Evolutionary conservation across 164 flowering plant genomes (phyloP).

Genomic region (grape (Vitis vinifera)): DNA sequence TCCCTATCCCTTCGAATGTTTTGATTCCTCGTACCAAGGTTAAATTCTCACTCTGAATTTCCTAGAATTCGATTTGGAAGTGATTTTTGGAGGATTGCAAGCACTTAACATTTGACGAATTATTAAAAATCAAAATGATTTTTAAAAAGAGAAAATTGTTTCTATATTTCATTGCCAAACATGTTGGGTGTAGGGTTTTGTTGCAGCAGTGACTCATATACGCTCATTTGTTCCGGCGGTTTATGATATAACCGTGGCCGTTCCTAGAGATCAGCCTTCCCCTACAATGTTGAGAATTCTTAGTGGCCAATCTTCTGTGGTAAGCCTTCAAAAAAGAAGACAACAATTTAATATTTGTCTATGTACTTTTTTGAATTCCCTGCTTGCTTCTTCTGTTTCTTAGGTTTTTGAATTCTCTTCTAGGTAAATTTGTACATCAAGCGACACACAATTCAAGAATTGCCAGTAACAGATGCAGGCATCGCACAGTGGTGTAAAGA

Average conservation of each 20-base stretch:
- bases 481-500: constrained; percentile 91
- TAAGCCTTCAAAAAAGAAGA: constrained; percentile 19
- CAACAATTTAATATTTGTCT: neutral
- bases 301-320: constrained; percentile 69
- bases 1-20: constrained; percentile 73
- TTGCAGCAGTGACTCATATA: constrained; percentile 62
- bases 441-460: constrained; percentile 57
- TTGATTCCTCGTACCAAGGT: constrained; percentile 90
- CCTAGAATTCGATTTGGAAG: too few species aligned
- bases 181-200: constrained; percentile 56
- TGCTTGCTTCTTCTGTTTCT: neutral
- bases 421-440: constrained; percentile 47
- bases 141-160: too few species aligned
- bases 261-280: constrained; percentile 46
- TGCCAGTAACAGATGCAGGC: constrained; percentile 72
- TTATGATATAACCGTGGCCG: constrained; percentile 41
- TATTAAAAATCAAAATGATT: too few species aligned
- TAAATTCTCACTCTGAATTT: neutral
- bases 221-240: constrained; percentile 76
- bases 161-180: too few species aligned
- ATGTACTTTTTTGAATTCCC: neutral
- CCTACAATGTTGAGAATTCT: constrained; percentile 71
- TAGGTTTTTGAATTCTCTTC: neutral
- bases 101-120: too few species aligned
- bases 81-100: too few species aligned